Conservation (phyloP, 176 grass and related monocot genomes). For the Oryza rufipogon region DNA sequence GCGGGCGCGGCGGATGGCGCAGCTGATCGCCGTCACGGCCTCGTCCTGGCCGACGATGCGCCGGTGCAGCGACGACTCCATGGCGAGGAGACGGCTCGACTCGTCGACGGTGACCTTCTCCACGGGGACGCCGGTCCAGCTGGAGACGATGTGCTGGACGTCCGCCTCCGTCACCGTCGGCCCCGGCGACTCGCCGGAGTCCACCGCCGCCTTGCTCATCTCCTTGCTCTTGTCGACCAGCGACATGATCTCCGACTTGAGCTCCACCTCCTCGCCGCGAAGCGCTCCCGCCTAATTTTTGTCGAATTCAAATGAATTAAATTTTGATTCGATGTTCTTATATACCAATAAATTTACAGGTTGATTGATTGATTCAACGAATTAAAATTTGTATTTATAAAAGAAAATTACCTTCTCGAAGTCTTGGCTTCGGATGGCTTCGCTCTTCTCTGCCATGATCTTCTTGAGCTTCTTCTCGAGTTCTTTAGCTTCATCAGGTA, state of each 20-base stretch:
- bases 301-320: not conserved
- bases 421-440: slow-evolving; percentile 75
- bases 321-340: too few species aligned
- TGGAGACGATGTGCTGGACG: slow-evolving; percentile 92
- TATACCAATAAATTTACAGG: too few species aligned
- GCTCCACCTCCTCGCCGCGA: slow-evolving; percentile 76
- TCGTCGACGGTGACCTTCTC: slow-evolving; percentile 86
- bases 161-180: slow-evolving; percentile 76
- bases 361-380: not conserved
- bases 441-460: slow-evolving; percentile 84
- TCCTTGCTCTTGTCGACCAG: slow-evolving; percentile 82
- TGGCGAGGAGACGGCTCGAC: slow-evolving; percentile 78
- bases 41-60: slow-evolving; percentile 88
- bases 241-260: slow-evolving; percentile 69
- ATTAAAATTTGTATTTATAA: not conserved
- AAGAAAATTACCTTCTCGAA: slow-evolving; percentile 66
- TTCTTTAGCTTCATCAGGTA: slow-evolving; percentile 80
- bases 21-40: slow-evolving; percentile 54
- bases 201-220: slow-evolving; percentile 73
- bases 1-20: not conserved
- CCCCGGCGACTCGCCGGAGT: slow-evolving; percentile 50
- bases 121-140: slow-evolving; percentile 90
- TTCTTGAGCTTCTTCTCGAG: slow-evolving; percentile 76
- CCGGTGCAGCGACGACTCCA: slow-evolving; percentile 79
- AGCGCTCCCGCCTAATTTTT: slow-evolving; percentile 67